phyloP scores from a whole-genome alignment of 345 rosid species.

The Corchorus capsularis region DNA sequence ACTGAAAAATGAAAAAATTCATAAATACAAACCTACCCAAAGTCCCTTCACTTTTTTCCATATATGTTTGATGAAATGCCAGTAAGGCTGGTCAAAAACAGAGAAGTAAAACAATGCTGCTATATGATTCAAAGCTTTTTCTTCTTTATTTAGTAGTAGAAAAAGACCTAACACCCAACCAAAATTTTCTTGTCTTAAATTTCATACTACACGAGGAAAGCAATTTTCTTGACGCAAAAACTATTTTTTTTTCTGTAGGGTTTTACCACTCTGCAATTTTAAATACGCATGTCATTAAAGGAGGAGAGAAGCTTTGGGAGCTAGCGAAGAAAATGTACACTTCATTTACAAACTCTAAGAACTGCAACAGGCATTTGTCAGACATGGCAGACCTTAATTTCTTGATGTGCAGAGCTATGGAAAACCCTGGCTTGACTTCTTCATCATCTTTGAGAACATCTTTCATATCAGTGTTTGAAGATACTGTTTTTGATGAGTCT shows the following conservation, averaged over 20 bases:
- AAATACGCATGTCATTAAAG: conserved; percentile 36
- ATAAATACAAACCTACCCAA: background rate
- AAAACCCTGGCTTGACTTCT: conserved; percentile 48
- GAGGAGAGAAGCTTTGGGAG: conserved; percentile 45
- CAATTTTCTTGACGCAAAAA: background rate
- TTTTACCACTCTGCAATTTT: conserved; percentile 56
- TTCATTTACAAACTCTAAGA: conserved; percentile 33
- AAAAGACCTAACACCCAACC: background rate
- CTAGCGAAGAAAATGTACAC: conserved; percentile 40
- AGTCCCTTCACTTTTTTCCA: background rate
- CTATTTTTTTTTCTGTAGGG: conserved; percentile 25
- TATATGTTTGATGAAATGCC: background rate
- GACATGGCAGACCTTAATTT: conserved; percentile 62
- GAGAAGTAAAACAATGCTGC: background rate
- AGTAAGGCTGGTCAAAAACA: background rate
- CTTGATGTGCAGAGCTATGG: conserved; percentile 55
- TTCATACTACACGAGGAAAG: background rate
- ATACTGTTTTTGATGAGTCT: conserved; percentile 34
- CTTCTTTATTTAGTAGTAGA: background rate
- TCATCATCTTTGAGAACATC: conserved; percentile 46
- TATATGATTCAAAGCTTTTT: background rate
- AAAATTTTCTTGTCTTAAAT: conserved; percentile 1
- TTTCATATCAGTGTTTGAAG: conserved; percentile 51
- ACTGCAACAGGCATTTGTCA: conserved; percentile 40
- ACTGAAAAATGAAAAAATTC: background rate